These are phyloP conservation scores for Daedaleopsis nitida DNA, from an alignment of 768 basidiomycete genomes.

Conservation along the genomic window DNA sequence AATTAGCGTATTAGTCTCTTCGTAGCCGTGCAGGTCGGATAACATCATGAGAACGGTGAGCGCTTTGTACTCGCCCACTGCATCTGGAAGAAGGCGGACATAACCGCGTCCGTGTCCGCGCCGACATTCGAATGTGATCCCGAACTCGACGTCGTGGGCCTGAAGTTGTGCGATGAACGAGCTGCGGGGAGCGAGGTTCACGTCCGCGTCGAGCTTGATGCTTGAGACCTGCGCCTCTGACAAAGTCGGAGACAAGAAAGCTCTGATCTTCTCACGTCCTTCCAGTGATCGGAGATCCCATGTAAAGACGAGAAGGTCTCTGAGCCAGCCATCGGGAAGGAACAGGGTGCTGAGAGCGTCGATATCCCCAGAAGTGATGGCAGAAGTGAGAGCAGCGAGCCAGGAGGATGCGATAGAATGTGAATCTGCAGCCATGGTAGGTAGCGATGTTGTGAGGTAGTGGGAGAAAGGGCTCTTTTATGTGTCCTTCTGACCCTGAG, in stretches of 20 bases:
- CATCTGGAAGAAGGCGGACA: slow-evolving; percentile 32
- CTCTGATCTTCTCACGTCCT: slow-evolving; percentile 19
- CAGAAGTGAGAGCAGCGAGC: slow-evolving; percentile 15
- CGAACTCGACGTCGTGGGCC: slow-evolving; percentile 20
- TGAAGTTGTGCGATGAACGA: slow-evolving; percentile 1
- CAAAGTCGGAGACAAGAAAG: slow-evolving; percentile 15
- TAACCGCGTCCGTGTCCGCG: slow-evolving; percentile 37
- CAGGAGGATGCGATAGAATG: slow-evolving; percentile 16
- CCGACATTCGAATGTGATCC: slow-evolving; percentile 39
- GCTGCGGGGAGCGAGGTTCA: slow-evolving; percentile 11
- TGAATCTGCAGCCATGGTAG: slow-evolving; percentile 7
- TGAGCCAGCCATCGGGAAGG: slow-evolving; percentile 25
- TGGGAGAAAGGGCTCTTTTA: not conserved
- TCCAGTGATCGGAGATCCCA: slow-evolving; percentile 28
- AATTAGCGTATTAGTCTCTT: slow-evolving; percentile 26
- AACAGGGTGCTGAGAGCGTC: slow-evolving; percentile 13
- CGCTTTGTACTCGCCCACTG: slow-evolving; percentile 38
- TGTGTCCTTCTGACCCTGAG: not conserved
- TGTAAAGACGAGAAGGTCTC: slow-evolving; percentile 27
- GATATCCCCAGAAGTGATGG: slow-evolving; percentile 11
- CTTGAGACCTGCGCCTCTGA: slow-evolving; percentile 13
- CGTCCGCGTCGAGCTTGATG: slow-evolving; percentile 20
- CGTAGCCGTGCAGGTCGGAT: slow-evolving; percentile 35
- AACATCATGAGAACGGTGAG: slow-evolving; percentile 21
- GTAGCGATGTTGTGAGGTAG: not conserved